Evolutionary conservation across 1,284 basidiomycete species (phyloP).

Genomic region (Bjerkandera adusta): DNA sequence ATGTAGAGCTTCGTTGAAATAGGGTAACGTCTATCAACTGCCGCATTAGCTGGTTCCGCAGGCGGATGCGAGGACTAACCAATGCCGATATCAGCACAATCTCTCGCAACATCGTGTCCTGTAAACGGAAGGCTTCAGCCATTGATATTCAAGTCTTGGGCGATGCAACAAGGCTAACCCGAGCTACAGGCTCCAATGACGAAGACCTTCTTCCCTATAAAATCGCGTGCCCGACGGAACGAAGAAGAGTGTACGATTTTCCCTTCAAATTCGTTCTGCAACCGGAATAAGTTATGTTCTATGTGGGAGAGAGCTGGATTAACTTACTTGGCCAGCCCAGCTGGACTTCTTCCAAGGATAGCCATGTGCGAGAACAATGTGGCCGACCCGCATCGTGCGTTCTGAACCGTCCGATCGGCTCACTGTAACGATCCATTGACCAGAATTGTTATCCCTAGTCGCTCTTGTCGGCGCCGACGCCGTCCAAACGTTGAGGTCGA

Average conservation of each 20-base stretch:
- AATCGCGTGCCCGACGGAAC: constrained; percentile 56
- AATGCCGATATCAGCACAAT: constrained; percentile 37
- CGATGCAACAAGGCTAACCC: constrained; percentile 28
- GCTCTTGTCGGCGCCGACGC: constrained; percentile 45
- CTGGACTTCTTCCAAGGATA: constrained; percentile 49
- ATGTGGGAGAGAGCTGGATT: neutral
- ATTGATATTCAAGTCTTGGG: neutral
- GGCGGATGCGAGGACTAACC: constrained; percentile 21
- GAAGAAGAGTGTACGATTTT: constrained; percentile 48
- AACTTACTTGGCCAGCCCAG: constrained; percentile 39
- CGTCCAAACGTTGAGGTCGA: constrained; percentile 70
- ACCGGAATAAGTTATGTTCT: neutral
- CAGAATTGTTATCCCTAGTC: constrained; percentile 40
- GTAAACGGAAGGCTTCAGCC: neutral
- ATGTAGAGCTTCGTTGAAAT: constrained; percentile 62
- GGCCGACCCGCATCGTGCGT: constrained; percentile 50
- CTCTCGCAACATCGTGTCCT: constrained; percentile 37
- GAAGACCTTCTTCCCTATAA: constrained; percentile 55
- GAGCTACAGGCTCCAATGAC: constrained; percentile 63
- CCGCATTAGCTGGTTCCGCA: neutral
- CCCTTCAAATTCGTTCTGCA: constrained; percentile 42
- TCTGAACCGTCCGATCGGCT: constrained; percentile 38
- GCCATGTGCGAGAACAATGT: constrained; percentile 62
- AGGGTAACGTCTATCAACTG: constrained; percentile 48
- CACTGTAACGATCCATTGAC: constrained; percentile 55